Base-by-base conservation (phyloP, 495 filamentous ascomycete genomes). In the Neurospora tetrasperma region DNA sequence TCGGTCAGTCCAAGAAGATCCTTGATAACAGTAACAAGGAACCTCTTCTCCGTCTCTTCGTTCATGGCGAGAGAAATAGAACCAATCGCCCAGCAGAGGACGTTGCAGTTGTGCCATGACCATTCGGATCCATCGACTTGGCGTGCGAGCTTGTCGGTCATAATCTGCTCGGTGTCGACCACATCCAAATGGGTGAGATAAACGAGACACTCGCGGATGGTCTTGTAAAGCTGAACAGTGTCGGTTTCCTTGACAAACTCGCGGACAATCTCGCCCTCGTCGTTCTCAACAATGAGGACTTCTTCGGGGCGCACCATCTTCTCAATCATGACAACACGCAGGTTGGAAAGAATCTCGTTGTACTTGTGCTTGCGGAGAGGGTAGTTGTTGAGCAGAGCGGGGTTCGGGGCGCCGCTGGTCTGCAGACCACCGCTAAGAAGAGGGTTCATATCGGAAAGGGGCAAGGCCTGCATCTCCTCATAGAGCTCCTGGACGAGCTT, bases 71-170 rank as follows among this genome's bases (percentile, higher is more conserved):
- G 90, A 11, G 96, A 98, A 71, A 99, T 98, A 1, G 96, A 99
- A 23, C 96, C 96, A 79, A 99, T 99, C 35, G 96, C 96, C 96
- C 96, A 99, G 84, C 96, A 99, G 14, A 99, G 89, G 3, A 96
- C 97, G 81, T 99, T 99, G 88, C 96, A 99, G 82, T 98, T 98
- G 72, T 91, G 92, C 96, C 96, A 99, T 14, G 96, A 98, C 96
- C 96, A 99, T 82, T 99, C 96, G 16, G 87, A 86, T 16, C 93
- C 94, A 80, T 98, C 94, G 27, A 99, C 96, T 82, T 98, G 96
- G 71, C 93, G 90, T 14, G 93, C 88, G 44, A 99, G 86, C 81
- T 99, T 99, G 76, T 99, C 96, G 16, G 96, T 96, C 96, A 99
- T 98, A 82, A 99, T 99, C 41, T 91, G 90, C 80, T 99, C 96